phyloP scores from a whole-genome alignment of 1,139 yeast species.

The Eremothecium cymbalariae region DNA sequence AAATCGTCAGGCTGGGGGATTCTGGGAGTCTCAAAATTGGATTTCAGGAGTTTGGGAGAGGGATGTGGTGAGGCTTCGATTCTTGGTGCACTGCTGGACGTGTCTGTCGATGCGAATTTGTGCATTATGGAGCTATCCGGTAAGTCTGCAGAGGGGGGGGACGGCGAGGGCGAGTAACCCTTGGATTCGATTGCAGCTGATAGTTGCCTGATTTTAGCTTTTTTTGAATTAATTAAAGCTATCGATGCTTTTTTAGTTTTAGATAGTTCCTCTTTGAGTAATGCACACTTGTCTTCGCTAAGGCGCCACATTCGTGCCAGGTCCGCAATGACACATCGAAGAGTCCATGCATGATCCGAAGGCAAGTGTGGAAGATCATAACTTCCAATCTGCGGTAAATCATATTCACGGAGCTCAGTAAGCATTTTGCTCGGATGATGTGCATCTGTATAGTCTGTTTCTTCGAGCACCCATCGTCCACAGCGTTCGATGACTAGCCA shows the following conservation, averaged over 20 bases:
- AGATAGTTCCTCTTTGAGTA: slow-evolving; percentile 1
- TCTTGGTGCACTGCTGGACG: not conserved
- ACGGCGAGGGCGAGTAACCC: not conserved
- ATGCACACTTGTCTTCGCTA: not conserved
- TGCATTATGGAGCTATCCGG: slow-evolving; percentile 11
- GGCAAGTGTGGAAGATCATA: too few relatives aligned
- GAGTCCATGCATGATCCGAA: too few relatives aligned
- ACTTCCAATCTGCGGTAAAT: too few relatives aligned
- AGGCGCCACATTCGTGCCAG: not conserved
- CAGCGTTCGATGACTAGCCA: slow-evolving; percentile 1
- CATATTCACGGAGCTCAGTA: too few relatives aligned
- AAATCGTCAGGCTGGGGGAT: slow-evolving; percentile 4
- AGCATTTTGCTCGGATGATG: too few relatives aligned
- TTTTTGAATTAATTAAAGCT: slow-evolving; percentile 24
- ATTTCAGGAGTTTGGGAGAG: slow-evolving; percentile 3
- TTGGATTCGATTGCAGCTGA: slow-evolving; percentile 10
- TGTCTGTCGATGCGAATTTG: not conserved
- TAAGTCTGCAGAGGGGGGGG: slow-evolving; percentile 5
- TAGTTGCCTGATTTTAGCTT: slow-evolving; percentile 20
- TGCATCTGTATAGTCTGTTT: too few relatives aligned
- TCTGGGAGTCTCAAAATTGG: slow-evolving; percentile 1
- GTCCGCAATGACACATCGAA: not conserved
- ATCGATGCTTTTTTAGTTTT: slow-evolving; percentile 18
- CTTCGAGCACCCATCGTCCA: slow-evolving; percentile 3
- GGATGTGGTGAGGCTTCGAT: not conserved